Base-by-base conservation (phyloP, 1,284 basidiomycete species). In the Entoloma clypeatum region DNA sequence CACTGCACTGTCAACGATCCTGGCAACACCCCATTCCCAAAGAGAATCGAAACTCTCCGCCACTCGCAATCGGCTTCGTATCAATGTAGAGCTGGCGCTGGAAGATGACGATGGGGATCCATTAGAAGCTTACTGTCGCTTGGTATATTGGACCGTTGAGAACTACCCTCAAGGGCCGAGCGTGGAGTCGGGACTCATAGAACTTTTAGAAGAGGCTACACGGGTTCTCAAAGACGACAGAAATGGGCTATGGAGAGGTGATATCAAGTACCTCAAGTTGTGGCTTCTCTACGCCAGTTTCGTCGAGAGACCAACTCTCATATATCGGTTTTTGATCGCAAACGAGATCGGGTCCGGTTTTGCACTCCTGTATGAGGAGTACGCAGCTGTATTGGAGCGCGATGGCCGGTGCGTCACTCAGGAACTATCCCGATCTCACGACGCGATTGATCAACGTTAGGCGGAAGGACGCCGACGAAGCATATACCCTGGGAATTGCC, bases 281-380 rank as follows among this genome's bases (percentile, higher is more conserved):
- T 99, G 95, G 95, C 74, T 91, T 22, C 75, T 92, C 39, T 97
- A 97, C 61, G 84, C 88, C 13, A 81, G 79, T 55, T 86, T 85
- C 50, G 85, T 92, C 29, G 81, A 82, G 64, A 78, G 71, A 56
- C 78, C 79, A 42, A 74, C 72, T 8, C 75, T 90, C 55, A 82
- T 94, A 50, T 94, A 86, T 71, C 74, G 80, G 52, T 96, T 91
- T 62, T 67, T 96, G 53, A 74, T 96, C 49, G 83, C 84, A 1
- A 92, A 93, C 52, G 88, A 95, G 50, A 88, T 98, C 51, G 94
- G 92, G 0, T 86, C 90, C 6, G 71, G 69, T 10, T 81, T 86
- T 57, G 83, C 88, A 2, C 62, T 87, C 25, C 70, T 98, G 30
- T 98, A 98, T 58, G 93, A 97, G 60, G 93, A 96, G 61, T 91